Conservation (phyloP, 2,329 filamentous ascomycete species). For the Hirsutella rhossiliensis region DNA sequence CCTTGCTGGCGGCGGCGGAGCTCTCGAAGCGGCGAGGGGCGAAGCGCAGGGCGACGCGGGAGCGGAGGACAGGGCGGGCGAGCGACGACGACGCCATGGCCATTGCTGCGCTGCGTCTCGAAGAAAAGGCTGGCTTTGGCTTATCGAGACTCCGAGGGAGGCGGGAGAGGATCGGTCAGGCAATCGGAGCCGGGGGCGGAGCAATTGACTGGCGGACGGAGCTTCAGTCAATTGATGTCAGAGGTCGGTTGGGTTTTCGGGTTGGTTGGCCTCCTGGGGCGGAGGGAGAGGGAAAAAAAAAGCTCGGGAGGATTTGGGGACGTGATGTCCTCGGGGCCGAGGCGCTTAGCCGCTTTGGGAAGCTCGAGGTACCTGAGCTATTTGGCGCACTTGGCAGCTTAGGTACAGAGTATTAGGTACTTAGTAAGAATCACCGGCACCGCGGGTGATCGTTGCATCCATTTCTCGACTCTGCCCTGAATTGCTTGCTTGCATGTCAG, state of each 20-base stretch:
- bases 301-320: slow-evolving; percentile 33
- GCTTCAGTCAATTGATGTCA: too few relatives aligned
- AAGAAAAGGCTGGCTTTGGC: too few relatives aligned
- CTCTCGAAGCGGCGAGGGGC: slow-evolving; percentile 50
- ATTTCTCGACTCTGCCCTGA: too few relatives aligned
- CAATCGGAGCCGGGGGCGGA: too few relatives aligned
- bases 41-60: slow-evolving; percentile 28
- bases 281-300: slow-evolving; percentile 26
- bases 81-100: slow-evolving; percentile 21
- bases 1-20: slow-evolving; percentile 30
- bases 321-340: slow-evolving; percentile 8
- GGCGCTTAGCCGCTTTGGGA: slow-evolving; percentile 19
- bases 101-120: slow-evolving; percentile 12
- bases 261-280: too few relatives aligned
- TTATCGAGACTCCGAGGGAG: too few relatives aligned
- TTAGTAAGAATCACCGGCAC: too few relatives aligned
- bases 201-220: too few relatives aligned
- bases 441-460: too few relatives aligned
- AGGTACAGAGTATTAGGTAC: background rate
- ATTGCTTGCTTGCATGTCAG: too few relatives aligned
- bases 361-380: background rate
- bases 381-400: background rate
- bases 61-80: slow-evolving; percentile 33
- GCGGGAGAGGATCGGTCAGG: too few relatives aligned
- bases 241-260: too few relatives aligned